These are phyloP conservation scores for Ceratocystis diversiconidia DNA, from an alignment of 2,329 filamentous ascomycete genomes.

Conservation along the genomic window DNA sequence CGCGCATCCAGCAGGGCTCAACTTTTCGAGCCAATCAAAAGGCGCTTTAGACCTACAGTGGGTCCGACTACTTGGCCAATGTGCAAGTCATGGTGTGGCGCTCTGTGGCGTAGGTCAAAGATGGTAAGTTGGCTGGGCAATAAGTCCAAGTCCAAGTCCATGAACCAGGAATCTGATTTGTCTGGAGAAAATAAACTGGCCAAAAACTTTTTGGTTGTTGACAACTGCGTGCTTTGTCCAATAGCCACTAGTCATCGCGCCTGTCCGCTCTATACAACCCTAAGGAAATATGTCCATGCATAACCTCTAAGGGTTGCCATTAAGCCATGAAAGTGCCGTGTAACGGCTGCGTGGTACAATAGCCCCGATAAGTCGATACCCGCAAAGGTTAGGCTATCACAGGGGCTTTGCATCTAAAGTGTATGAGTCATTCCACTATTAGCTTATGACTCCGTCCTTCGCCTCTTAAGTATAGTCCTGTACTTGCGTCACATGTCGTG, in stretches of 20 bases:
- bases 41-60: not conserved
- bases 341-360: not conserved
- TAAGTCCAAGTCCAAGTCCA: no score
- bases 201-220: no score
- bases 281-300: no score
- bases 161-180: no score
- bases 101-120: not conserved
- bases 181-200: no score
- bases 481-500: not conserved
- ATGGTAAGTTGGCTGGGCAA: not conserved
- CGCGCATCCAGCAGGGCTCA: conserved; percentile 3
- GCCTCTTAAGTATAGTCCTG: not conserved
- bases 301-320: not conserved
- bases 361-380: not conserved
- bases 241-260: no score
- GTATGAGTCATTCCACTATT: conserved; percentile 14
- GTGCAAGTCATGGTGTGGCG: not conserved
- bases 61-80: not conserved
- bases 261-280: no score
- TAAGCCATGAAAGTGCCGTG: not conserved
- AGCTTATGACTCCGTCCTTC: conserved; percentile 4
- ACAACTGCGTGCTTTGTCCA: no score
- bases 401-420: conserved; percentile 9
- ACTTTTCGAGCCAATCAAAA: conserved; percentile 2
- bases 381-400: not conserved